Percentiles rank a stretch among this genome's conserved stretches.
Conservation (phyloP, 495 filamentous ascomycete species). For the Hypoxylon subgilvum region DNA sequence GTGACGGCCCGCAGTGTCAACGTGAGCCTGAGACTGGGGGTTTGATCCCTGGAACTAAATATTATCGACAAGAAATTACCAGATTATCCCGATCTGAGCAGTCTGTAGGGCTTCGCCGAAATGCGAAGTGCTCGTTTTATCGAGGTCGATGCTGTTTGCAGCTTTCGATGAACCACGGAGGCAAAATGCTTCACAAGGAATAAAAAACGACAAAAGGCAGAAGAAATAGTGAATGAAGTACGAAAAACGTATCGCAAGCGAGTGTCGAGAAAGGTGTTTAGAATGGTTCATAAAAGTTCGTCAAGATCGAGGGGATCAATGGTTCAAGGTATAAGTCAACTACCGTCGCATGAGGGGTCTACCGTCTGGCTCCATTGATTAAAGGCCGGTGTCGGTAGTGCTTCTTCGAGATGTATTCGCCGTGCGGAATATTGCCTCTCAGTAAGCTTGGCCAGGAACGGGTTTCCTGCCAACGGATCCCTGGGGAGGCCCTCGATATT, state of each 20-base stretch:
- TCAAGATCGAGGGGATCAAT: slow-evolving; percentile 29
- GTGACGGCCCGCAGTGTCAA: neutral
- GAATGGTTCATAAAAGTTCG: slow-evolving; percentile 39
- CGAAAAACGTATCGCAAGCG: slow-evolving; percentile 41
- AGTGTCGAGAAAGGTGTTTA: slow-evolving; percentile 46
- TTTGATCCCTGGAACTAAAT: slow-evolving; percentile 28
- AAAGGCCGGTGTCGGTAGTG: slow-evolving; percentile 1
- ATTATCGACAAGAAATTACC: slow-evolving; percentile 48
- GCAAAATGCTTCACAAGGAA: slow-evolving; percentile 7
- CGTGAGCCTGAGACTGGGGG: neutral
- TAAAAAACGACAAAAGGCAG: slow-evolving; percentile 19
- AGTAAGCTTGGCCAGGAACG: slow-evolving; percentile 58
- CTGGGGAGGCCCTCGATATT: slow-evolving; percentile 36
- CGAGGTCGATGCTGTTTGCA: slow-evolving; percentile 12
- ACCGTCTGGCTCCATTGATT: neutral
- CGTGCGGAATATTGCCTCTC: slow-evolving; percentile 14
- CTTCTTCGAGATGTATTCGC: too few species aligned
- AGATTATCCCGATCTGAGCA: slow-evolving; percentile 36
- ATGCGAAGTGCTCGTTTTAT: slow-evolving; percentile 7
- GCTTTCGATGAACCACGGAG: slow-evolving; percentile 17
- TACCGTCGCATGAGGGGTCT: neutral
- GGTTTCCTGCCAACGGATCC: slow-evolving; percentile 54
- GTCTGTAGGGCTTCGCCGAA: slow-evolving; percentile 10
- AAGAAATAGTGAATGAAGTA: slow-evolving; percentile 22
- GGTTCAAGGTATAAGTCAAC: slow-evolving; percentile 13